Evolutionary conservation across 768 basidiomycete species (phyloP), one percentile per base, ranked within the genome.

Genomic region (Glaciozyma antarctica): DNA sequence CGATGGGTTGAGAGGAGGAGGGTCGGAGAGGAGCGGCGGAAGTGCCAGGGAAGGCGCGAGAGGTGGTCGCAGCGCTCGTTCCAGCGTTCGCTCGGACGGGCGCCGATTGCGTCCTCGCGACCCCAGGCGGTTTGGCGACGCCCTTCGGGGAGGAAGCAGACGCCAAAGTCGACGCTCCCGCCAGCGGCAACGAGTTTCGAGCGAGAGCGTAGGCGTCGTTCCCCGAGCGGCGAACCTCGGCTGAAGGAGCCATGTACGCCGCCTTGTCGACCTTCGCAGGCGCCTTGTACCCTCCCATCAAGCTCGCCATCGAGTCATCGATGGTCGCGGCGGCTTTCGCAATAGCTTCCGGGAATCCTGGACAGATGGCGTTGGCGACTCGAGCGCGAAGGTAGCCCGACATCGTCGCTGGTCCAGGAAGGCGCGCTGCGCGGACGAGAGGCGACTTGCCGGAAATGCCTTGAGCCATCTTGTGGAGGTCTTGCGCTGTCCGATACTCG

Each of bases 401-500:
- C 65, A 51, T 62, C 17, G 69, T 70, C n/a, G 26, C 21, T 2
- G 52, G 57, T 2, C 58, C 59, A 5, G 61, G 44, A 5, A 61
- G 60, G 34, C 59, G 30, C 15, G 12, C 28, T 1, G 30, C 0
- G 4, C 65, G 51, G 1, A 9, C 26, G 28, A 67, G 54, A 0
- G 32, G 21, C 55, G 44, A 28, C 4, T 21, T 5, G 13, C 38
- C 24, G 15, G 26, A 10, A 4, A 70, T 55, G 16, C 61, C 57
- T 21, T 63, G 52, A 1, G 61, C 61, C 58, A 64, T 64, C 17
- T 60, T 13, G 54, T 70, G 69, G n/a, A 70, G 48, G 52, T 64
- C 69, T 30, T 67, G 69, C 15, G 58, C 61, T 9, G 8, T 12
- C 24, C 65, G 69, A 54, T 64, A 70, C 51, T 70, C 69, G 60